Percentiles rank a stretch among this genome's conserved stretches.
Conservation (phyloP, 2,329 filamentous ascomycete genomes). For the Penicillium glabrum region DNA sequence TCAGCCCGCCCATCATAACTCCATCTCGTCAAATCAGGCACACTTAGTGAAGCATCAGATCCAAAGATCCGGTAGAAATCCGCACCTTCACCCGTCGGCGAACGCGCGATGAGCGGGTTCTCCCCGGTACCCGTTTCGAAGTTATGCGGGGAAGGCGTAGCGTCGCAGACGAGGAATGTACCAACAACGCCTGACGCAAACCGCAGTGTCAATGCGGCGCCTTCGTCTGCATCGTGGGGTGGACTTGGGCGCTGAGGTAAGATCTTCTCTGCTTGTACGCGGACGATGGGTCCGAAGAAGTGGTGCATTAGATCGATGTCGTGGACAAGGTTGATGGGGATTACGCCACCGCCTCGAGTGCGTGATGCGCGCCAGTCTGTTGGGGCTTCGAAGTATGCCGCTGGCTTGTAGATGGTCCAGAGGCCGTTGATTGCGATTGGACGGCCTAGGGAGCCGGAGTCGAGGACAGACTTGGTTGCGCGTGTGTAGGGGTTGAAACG, state of each 20-base stretch:
- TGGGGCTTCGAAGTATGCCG: slow-evolving; percentile 51
- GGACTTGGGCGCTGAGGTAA: slow-evolving; percentile 40
- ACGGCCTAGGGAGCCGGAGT: slow-evolving; percentile 43
- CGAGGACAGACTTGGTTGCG: slow-evolving; percentile 49
- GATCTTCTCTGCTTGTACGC: slow-evolving; percentile 53
- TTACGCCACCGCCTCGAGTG: slow-evolving; percentile 50
- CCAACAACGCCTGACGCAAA: slow-evolving; percentile 58
- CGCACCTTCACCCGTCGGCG: slow-evolving; percentile 31
- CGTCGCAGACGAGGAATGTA: slow-evolving; percentile 58
- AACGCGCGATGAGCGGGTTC: slow-evolving; percentile 52
- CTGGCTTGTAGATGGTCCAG: slow-evolving; percentile 56
- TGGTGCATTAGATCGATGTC: slow-evolving; percentile 61
- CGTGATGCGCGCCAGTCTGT: slow-evolving; percentile 49
- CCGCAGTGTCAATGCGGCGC: slow-evolving; percentile 53
- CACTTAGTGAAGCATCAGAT: slow-evolving; percentile 51
- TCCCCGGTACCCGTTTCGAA: slow-evolving; percentile 61
- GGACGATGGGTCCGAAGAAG: slow-evolving; percentile 54
- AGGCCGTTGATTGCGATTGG: slow-evolving; percentile 56
- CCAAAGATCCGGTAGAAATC: slow-evolving; percentile 59
- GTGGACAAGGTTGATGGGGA: slow-evolving; percentile 62
- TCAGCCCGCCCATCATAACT: slow-evolving; percentile 42
- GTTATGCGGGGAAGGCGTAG: slow-evolving; percentile 52
- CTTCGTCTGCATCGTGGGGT: slow-evolving; percentile 54
- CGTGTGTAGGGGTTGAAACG: slow-evolving; percentile 60
- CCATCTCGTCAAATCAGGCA: slow-evolving; percentile 55